Evolutionary conservation across 2,329 filamentous ascomycete genomes (phyloP).

Genomic region (Chalaropsis ovoidea): DNA sequence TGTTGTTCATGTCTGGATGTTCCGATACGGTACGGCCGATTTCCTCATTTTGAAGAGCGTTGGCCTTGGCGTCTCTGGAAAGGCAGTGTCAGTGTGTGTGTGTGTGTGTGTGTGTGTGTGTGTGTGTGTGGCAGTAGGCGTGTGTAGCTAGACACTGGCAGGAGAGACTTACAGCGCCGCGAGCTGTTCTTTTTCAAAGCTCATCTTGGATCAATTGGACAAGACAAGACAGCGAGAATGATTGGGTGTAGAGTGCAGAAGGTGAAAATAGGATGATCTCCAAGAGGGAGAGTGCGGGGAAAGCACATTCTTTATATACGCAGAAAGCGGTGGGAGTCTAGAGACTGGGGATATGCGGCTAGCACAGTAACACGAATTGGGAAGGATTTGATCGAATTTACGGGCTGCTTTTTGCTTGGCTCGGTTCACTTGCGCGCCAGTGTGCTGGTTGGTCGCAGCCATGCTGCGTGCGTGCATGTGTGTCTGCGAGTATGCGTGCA

Average conservation of each 20-base stretch:
- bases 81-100: not conserved
- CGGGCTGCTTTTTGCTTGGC: no score
- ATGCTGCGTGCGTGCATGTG: no score
- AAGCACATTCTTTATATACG: slow-evolving; percentile 11
- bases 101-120: not conserved
- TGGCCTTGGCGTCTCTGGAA: slow-evolving; percentile 15
- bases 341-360: not conserved
- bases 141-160: no score
- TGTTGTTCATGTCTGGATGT: slow-evolving; percentile 29
- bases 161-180: not conserved
- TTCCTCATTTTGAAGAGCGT: slow-evolving; percentile 26
- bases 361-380: not conserved
- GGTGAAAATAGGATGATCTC: not conserved
- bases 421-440: no score
- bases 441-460: no score
- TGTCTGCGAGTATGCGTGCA: no score
- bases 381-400: no score
- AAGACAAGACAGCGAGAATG: not conserved
- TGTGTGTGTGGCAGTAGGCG: no score
- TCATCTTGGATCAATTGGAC: not conserved
- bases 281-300: not conserved
- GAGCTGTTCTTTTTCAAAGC: not conserved
- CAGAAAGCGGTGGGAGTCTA: not conserved
- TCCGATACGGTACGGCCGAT: not conserved
- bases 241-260: not conserved